Evolutionary conservation across 225 moss, liverwort and hornwort species (phyloP).

Genomic region (Pleurozium schreberi): DNA sequence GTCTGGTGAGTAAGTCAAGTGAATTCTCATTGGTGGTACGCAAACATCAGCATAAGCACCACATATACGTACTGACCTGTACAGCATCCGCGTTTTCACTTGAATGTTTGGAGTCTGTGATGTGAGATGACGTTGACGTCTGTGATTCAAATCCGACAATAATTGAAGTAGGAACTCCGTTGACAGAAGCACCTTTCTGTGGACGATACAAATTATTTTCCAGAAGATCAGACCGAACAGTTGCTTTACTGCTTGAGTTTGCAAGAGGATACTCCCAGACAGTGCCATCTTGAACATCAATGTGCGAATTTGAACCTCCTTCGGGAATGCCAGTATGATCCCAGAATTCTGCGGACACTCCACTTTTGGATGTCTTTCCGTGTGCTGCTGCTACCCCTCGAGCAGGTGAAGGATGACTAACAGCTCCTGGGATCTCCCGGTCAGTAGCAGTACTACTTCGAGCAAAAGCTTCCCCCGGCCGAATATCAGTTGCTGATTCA

Average conservation of each 20-base stretch:
- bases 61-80: constrained; percentile 11
- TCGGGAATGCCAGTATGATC: constrained; percentile 32
- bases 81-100: constrained; percentile 18
- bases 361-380: constrained; percentile 12
- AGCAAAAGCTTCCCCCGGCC: constrained; percentile 11
- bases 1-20: not conserved
- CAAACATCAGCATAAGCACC: not conserved
- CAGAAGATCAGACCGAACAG: constrained; percentile 19
- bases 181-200: constrained; percentile 27
- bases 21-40: not conserved
- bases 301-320: constrained; percentile 6
- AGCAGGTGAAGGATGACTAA: not conserved
- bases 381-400: constrained; percentile 4
- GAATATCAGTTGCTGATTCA: constrained; percentile 6
- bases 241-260: constrained; percentile 25
- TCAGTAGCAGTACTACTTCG: constrained; percentile 3
- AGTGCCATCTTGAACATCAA: constrained; percentile 19
- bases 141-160: constrained; percentile 79
- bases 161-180: constrained; percentile 52
- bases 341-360: constrained; percentile 34
- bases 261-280: constrained; percentile 49
- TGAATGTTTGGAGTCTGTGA: constrained; percentile 5
- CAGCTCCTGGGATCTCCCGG: constrained; percentile 13
- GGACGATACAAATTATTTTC: constrained; percentile 37
- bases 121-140: constrained; percentile 20